Base-by-base conservation (phyloP, 768 basidiomycete species). In the Tulasnella calospora region DNA sequence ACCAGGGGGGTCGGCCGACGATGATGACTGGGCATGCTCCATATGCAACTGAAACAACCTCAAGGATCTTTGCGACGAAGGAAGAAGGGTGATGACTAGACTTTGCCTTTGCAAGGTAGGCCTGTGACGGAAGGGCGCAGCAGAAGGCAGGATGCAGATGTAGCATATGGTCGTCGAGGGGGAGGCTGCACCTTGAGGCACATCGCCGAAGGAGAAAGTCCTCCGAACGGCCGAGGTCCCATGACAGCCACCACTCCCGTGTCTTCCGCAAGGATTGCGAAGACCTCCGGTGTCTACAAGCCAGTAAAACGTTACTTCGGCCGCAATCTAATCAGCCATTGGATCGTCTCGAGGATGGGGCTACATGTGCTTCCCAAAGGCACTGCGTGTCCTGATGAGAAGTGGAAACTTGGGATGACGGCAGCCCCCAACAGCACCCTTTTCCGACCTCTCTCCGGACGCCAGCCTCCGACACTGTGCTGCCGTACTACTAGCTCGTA, bases 201-300 rank as follows among this genome's bases (percentile, higher is more conserved):
- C 61, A 33, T n/a, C 33, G 33, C 61, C 61, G 61, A 67, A 67
- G 61, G 61, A 3, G 30, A 61, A 30, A 27, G 1, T 2, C 35
- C 61, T 67, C 61, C 61, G 61, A 67, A 67, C 61, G 61, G 61
- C 61, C 61, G 61, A 67, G 61, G 61, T 67, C 61, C 61, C 61
- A 67, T 67, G 61, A 67, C 61, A 67, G 61, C 61, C 61, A 67
- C 51, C 51, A 8, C 61, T 67, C 61, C 61, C 61, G 61, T 67
- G 61, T 67, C 61, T 67, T 67, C 61, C 61, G 61, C 61, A 67
- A 27, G 27, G 27, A 30, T 13, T 30, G 27, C 61, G 61, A 27
- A 33, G 9, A 27, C 27, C 21, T 51, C 61, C 61, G 61, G 61
- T 67, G 23, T 67, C 33, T 67, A 27, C 27, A 57, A 30, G 3